Evolutionary conservation across 2,329 filamentous ascomycete genomes (phyloP), one percentile per base, ranked within the genome.

Genomic region (Hypoxylon sp.): DNA sequence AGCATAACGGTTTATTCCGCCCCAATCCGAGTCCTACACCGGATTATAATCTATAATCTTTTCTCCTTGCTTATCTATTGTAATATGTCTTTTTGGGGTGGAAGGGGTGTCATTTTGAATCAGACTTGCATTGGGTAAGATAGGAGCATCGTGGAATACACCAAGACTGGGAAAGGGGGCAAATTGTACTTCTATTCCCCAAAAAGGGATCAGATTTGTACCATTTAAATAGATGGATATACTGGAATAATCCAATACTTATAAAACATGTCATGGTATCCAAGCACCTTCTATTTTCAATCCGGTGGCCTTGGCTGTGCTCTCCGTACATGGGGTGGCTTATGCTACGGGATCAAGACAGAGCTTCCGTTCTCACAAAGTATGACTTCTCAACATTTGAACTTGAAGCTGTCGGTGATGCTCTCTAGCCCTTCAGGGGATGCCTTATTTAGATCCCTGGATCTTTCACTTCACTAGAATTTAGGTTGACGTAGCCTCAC

Each of bases 1-100:
- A 50, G 59, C 75, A 25, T 78, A 61, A 58, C n/a, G 56, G 19
- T 28, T 38, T 17, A 25, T 36, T 50, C 25, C 32, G 5, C 10
- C 11, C 23, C 30, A 13, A 19, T 43, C 36, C 4, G 5, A 17
- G 32, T 19, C 43, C 19, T 46, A 30, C 2, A 21, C 46, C 11
- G 32, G 17, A 41, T 52, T 4, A 23, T 32, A 9, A 43, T 51
- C 34, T 45, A 23, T 32, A 9, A 43, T 51, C 34, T 45, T 50
- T 2, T 51, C 9, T 34, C 7, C 9, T 21, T 57, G 13, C 9
- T 21, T 57, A 23, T 43, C 13, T 48, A 51, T 59, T 55, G 32
- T 50, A 58, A 49, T 48, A 25, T 63, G 36, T 17, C 13, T n/a
- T 28, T 56, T n/a, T 46, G 34, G 7, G 11, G 2, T 32, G 17